Percentiles rank a stretch among this genome's conserved stretches.
These are phyloP conservation scores for Cercospora brassicicola DNA, from an alignment of 2,329 filamentous ascomycete genomes.

Conservation along the genomic window DNA sequence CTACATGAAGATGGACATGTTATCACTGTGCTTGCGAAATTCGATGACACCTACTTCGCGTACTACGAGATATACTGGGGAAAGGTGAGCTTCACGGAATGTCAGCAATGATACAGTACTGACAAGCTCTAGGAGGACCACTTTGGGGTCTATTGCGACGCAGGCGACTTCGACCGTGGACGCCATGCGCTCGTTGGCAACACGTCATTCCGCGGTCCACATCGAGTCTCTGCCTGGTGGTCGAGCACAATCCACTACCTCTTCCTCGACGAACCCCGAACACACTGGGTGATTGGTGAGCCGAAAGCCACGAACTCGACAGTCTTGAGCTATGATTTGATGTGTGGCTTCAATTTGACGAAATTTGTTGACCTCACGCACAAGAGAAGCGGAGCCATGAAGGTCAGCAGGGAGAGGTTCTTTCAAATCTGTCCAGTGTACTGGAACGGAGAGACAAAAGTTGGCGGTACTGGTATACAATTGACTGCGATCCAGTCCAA, in stretches of 20 bases:
- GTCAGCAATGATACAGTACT: not conserved
- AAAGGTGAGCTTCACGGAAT: conserved; percentile 45
- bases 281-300: conserved; percentile 62
- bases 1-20: conserved; percentile 72
- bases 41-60: conserved; percentile 69
- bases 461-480: conserved; percentile 19
- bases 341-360: conserved; percentile 70
- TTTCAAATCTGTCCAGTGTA: conserved; percentile 51
- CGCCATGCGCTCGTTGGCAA: conserved; percentile 62
- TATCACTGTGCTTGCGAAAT: conserved; percentile 67
- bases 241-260: conserved; percentile 60
- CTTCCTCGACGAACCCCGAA: conserved; percentile 60
- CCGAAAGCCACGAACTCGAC: conserved; percentile 70
- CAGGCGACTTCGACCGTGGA: conserved; percentile 59
- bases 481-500: conserved; percentile 9
- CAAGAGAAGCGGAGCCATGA: conserved; percentile 43
- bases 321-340: conserved; percentile 72
- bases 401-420: conserved; percentile 44
- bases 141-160: conserved; percentile 59
- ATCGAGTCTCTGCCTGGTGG: conserved; percentile 60
- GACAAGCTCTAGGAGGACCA: conserved; percentile 49
- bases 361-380: conserved; percentile 45
- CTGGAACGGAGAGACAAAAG: conserved; percentile 46
- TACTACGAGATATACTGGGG: conserved; percentile 84
- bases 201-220: conserved; percentile 54